A percentile compares a stretch with the other conserved stretches of the same genome.
Conservation (phyloP, 441 rosid species). For the Theobroma grandiflorum region DNA sequence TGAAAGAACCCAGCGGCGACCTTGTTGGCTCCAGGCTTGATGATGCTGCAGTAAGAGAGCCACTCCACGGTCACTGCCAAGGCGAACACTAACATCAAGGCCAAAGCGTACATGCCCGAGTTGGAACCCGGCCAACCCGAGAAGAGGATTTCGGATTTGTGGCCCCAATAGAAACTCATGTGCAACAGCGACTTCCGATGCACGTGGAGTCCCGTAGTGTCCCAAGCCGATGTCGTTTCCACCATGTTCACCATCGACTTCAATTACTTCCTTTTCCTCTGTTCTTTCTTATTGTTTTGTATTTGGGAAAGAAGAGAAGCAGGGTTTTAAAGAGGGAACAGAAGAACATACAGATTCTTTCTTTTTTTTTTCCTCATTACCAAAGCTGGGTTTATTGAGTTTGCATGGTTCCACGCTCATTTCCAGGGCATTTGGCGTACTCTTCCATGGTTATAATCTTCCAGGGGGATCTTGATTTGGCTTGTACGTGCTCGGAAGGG, state of each 20-base stretch:
- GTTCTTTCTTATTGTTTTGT: not conserved
- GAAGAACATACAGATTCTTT: not conserved
- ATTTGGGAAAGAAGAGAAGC: not conserved
- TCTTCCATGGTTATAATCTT: not conserved
- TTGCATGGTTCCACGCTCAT: not conserved
- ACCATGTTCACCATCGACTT: constrained; percentile 2
- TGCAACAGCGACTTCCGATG: constrained; percentile 40
- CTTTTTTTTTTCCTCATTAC: not conserved
- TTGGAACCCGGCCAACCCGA: constrained; percentile 75
- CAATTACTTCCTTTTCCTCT: not conserved
- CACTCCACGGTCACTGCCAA: constrained; percentile 71
- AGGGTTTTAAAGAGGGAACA: not conserved
- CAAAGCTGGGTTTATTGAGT: not conserved
- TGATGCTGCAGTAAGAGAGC: constrained; percentile 41
- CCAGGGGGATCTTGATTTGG: not conserved
- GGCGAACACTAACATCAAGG: constrained; percentile 61
- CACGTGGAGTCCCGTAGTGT: constrained; percentile 36
- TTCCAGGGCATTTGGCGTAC: not conserved
- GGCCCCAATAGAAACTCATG: constrained; percentile 75
- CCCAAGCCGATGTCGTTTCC: constrained; percentile 41
- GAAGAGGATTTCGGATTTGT: constrained; percentile 63
- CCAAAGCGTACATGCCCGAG: constrained; percentile 67
- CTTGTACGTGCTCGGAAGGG: not conserved
- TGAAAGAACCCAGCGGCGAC: constrained; percentile 51
- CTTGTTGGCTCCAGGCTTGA: constrained; percentile 46